Evolutionary conservation across 805 yeast genomes (phyloP), one percentile per base, ranked within the genome.

Genomic region (Candida ficus): DNA sequence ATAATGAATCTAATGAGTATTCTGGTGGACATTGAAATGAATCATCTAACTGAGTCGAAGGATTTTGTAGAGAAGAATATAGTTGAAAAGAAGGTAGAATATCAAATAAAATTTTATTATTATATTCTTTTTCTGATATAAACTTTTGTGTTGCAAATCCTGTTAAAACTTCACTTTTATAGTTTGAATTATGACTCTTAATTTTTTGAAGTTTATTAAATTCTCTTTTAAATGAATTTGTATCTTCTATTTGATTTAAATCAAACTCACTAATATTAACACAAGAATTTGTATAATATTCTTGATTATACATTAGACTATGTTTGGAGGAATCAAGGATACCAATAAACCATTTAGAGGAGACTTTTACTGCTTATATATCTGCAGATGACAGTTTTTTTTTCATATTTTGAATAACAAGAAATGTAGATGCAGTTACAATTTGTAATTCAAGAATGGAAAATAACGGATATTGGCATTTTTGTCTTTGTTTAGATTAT

Each of bases 11-110:
- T 17, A 10, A 45, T 9, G 30, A 57, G 41, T 66, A 65, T 12
- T 48, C 54, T 11, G 70, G 70, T 2, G 70, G 70, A 18, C 50
- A 50, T 28, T 57, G 64, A 25, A 50, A 57, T 4, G 61, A 28
- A 5, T 41, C 52, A 2, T 54, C 52, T 29, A 54, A 70, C 53
- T 56, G 77, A 39, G 53, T 67, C 46, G 61, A 71, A 60, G 50
- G 73, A 36, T 61, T 52, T 37, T 65, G 67, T 32, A 67, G 37
- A 2, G 64, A 70, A 49, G 76, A 78, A 51, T 77, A 79, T 80
- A 81, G 76, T 46, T 80, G 83, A 52, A 80, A 81, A 0, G 86
- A 78, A 0, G 87, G 89, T 28, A 81, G 56, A 2, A 80, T 73
- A 49, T 80, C 86, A 37, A 76, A 64, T 10, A 62, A 41, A 5